Base-by-base conservation (phyloP, 202 grass and related monocot genomes). In the Elaeis oleifera region DNA sequence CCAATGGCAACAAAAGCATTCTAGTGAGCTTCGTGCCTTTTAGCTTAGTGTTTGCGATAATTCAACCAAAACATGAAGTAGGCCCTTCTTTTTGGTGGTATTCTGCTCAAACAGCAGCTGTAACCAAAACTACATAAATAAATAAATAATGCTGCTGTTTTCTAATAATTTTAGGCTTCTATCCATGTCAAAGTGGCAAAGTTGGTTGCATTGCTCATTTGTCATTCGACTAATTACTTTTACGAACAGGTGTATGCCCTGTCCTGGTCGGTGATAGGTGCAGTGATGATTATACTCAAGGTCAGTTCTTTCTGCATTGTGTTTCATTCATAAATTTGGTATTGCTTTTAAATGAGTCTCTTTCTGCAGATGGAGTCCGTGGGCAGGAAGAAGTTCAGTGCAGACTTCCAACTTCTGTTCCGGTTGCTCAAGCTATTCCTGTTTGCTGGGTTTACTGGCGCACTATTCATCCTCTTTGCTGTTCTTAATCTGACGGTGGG, bases 321-420 rank as follows among this genome's bases (percentile, higher is more conserved):
- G 51, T 5, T 51, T 73, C 63, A 51, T 58, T 58, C 70, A 14
- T 61, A n/a, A 29, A 18, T 32, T n/a, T 27, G n/a, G 1, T 7
- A n/a, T 59, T 4, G 24, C 57, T 59, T 5, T 59, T 49, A 14
- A 23, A 5, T 15, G 9, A 36, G 5, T 53, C n/a, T 55, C n/a
- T 39, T 5, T 20, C 23, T 54, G 24, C 51, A 90, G 86, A 81
- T 96, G 64, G 84, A 85, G 17, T 88, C 91, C 23, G 83, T 90
- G 76, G 91, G 87, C 44, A 90, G 87, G 52, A 90, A 88, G 56
- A 96, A 83, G 64, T 96, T 96, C 27, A 90, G 87, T 60, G 87
- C 87, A 0, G 91, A 96, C 67, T 96, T 85, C 71, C 91, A 96
- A 63, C 84, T 96, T 22, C 77, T 96, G 78, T 96, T 96, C 76